Conservation (phyloP, 768 basidiomycete genomes). For the Pisolithus tinctorius region DNA sequence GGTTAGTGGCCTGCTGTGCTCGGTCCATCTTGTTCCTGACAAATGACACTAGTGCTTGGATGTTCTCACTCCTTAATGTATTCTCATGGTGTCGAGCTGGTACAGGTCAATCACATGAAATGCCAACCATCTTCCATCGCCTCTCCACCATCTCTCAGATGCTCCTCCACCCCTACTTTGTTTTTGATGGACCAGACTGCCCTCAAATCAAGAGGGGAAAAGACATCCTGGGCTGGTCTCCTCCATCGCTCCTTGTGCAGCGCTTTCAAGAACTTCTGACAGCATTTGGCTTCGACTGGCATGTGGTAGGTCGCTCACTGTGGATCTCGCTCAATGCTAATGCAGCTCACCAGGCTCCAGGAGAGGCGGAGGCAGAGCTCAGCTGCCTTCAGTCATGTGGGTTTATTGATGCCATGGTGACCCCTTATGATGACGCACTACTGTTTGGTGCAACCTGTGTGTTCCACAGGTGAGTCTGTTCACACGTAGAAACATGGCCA, state of each 20-base stretch:
- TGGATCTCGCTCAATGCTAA: neutral
- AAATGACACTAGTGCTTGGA: constrained; percentile 5
- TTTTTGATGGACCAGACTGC: constrained; percentile 43
- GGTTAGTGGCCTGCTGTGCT: too few relatives aligned
- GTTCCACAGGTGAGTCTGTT: neutral
- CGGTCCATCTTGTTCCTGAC: too few relatives aligned
- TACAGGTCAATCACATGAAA: constrained; percentile 37
- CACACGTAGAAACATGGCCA: too few relatives aligned
- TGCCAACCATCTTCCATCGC: constrained; percentile 38
- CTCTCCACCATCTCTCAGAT: constrained; percentile 30
- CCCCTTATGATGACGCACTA: neutral
- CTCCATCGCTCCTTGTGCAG: constrained; percentile 2
- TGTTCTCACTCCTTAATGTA: neutral
- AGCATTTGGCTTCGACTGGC: constrained; percentile 37
- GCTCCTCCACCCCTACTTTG: constrained; percentile 37
- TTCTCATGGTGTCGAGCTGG: constrained; percentile 11
- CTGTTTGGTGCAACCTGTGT: constrained; percentile 1
- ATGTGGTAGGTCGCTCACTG: constrained; percentile 9
- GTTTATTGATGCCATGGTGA: neutral
- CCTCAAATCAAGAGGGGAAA: constrained; percentile 37
- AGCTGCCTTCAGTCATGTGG: constrained; percentile 1
- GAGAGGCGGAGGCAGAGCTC: constrained; percentile 4
- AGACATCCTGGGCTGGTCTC: constrained; percentile 17
- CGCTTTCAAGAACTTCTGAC: constrained; percentile 28
- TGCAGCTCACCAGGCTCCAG: neutral